Evolutionary conservation across 768 basidiomycete genomes (phyloP), one percentile per base, ranked within the genome.

Genomic region (Chlorophyllum brunneum): DNA sequence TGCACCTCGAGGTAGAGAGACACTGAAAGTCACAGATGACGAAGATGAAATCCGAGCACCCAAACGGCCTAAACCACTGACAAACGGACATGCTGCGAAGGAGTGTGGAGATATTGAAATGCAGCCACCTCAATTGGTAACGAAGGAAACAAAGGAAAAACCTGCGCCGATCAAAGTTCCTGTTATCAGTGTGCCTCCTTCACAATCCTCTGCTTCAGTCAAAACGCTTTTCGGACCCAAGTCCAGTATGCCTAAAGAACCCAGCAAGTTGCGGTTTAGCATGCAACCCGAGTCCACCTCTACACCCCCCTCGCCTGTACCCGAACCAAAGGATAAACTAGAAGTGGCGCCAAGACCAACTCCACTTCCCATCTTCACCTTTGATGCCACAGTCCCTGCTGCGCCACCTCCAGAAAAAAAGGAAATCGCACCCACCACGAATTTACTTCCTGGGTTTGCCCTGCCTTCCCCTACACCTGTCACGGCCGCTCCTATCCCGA

Each of bases 201-300:
- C 34, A 27, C 34, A 43, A 11, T 36, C 34, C 37, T 51, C 44
- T 38, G 16, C 30, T 16, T 23, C 37, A 31, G 41, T 26, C 55
- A 54, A 51, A 29, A 49, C 60, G 56, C 48, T 62, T 63, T 16
- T 56, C 39, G 41, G 57, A 52, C 56, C 44, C 77, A 2, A 79
- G 73, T 23, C 67, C 69, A 26, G 76, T 8, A 33, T 77, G 7
- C 88, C 88, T 1, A 87, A 83, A 61, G 85, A 87, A 50, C 87
- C 88, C 2, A 89, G 88, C 54, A 90, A 89, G 61, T 72, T 91
- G 51, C 80, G 88, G 23, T 85, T 76, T 59, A 87, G 86, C 58
- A 80, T 85, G 65, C 79, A 82, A 41, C 76, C 80, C 2, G 85
- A 85, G n/a, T 50, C 58, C 23, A 57, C 60, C 23, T 63, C 70